These are phyloP conservation scores for Colletotrichum tropicicola DNA, from an alignment of 2,329 filamentous ascomycete species.

Conservation along the genomic window DNA sequence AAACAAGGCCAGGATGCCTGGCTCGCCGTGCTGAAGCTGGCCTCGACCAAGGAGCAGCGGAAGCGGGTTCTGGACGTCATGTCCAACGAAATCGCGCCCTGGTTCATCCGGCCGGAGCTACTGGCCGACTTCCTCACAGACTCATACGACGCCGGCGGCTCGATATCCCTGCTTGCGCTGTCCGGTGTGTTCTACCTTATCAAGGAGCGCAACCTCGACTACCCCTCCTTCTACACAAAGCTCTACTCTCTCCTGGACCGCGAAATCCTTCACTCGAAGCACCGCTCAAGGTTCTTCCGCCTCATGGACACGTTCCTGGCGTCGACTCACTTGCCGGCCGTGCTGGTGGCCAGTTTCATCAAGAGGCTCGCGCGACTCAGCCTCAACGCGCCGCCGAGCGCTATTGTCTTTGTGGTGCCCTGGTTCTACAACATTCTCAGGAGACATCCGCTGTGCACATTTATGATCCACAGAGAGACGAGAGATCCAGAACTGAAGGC, in stretches of 20 bases:
- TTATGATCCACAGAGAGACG: conserved; percentile 89
- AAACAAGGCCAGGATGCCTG: conserved; percentile 86
- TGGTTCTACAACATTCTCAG: conserved; percentile 97
- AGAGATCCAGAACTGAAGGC: conserved; percentile 66
- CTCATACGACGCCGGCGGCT: conserved; percentile 87
- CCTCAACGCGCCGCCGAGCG: conserved; percentile 88
- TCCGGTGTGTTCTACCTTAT: conserved; percentile 97
- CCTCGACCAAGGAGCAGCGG: conserved; percentile 75
- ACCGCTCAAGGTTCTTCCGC: conserved; percentile 92
- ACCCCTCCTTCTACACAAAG: conserved; percentile 92
- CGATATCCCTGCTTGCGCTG: conserved; percentile 85
- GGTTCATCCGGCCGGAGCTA: conserved; percentile 88
- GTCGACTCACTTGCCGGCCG: conserved; percentile 91
- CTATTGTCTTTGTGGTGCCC: conserved; percentile 87
- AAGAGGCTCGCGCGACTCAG: conserved; percentile 88
- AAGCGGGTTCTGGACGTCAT: conserved; percentile 82
- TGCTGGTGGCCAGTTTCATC: conserved; percentile 93
- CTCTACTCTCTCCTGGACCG: conserved; percentile 92
- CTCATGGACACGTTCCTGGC: conserved; percentile 89
- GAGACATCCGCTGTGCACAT: conserved; percentile 88
- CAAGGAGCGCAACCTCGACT: conserved; percentile 92
- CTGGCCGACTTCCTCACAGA: conserved; percentile 98
- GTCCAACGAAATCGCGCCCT: conserved; percentile 82
- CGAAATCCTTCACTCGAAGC: conserved; percentile 89
- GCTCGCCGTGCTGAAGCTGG: conserved; percentile 77